Evolutionary conservation across 176 grass and related monocot species (phyloP), one percentile per base, ranked within the genome.

Genomic region (Triticum dicoccoides): DNA sequence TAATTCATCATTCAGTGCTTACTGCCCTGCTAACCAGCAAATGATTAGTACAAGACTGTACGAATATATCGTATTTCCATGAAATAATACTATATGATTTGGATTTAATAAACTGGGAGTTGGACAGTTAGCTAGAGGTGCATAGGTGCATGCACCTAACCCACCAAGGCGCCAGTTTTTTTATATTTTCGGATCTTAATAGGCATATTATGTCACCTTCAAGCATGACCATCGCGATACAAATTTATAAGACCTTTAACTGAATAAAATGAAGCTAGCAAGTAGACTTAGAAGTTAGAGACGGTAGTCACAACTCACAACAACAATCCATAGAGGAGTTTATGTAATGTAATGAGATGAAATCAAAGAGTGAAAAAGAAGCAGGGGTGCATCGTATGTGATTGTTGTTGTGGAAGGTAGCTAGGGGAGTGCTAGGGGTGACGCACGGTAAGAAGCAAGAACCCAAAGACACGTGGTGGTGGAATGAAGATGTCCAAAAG

Each of bases 241-340:
- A 33, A 27, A 87, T 75, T 80, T 76, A 25, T 52, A 66, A 56
- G n/a, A 52, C n/a, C 23, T 58, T 76, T 54, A 67, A 76, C 21
- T 76, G 39, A 76, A 67, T 15, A 79, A 79, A 79, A 59, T 79
- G n/a, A 70, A 59, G 61, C 23, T 66, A 58, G 32, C 45, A 67
- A 77, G 79, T 42, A 44, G 42, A 69, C 37, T 58, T 17, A 39
- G n/a, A 23, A 41, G 69, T 71, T 41, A 35, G 27, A 66, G 15
- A 32, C 64, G 15, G 64, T 71, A 11, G 38, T 70, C 34, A 38
- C 68, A 70, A 39, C 18, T 51, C 47, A 51, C 47, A 51, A 51
- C 47, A 51, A 13, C 47, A 51, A 51, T 51, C 12, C 47, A 14
- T 51, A 51, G 47, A 15, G 15, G 47, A 51, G 47, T 44, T 44